A percentile compares a stretch with the other conserved stretches of the same genome.
Conservation (phyloP, 2,329 filamentous ascomycete genomes). For the Fusarium lateritium region DNA sequence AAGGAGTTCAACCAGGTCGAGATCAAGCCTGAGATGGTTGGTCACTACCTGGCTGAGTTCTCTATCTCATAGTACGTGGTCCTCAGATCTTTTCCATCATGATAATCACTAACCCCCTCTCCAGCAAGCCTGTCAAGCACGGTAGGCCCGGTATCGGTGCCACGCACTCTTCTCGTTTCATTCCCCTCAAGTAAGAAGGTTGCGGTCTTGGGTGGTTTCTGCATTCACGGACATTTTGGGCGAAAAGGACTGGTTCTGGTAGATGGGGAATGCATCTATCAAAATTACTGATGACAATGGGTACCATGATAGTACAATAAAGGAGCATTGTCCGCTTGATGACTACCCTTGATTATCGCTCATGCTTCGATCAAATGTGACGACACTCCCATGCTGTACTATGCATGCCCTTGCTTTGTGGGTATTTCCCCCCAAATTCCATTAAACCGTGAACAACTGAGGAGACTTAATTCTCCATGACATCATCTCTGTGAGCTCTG, state of each 20-base stretch:
- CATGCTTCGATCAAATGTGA: conserved; percentile 19
- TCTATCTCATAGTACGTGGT: conserved; percentile 97
- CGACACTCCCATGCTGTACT: conserved; percentile 17
- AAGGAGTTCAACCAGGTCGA: conserved; percentile 99
- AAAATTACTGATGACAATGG: conserved; percentile 62
- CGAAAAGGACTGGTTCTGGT: conserved; percentile 72
- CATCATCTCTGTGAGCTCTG: not conserved
- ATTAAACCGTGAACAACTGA: not conserved
- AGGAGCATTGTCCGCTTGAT: conserved; percentile 57
- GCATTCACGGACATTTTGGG: conserved; percentile 71
- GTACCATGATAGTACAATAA: conserved; percentile 62
- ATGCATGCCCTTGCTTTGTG: not conserved
- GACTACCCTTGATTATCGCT: conserved; percentile 45
- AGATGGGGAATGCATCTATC: conserved; percentile 62
- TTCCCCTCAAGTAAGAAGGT: conserved; percentile 98
- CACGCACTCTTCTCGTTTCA: conserved; percentile 99
- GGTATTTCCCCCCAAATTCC: not conserved
- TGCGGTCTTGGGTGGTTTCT: conserved; percentile 66
- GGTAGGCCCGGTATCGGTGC: conserved; percentile 99
- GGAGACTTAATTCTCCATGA: not conserved
- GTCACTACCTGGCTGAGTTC: conserved; percentile 99
- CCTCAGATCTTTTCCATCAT: not conserved
- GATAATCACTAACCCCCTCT: conserved; percentile 63
- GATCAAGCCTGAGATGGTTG: conserved; percentile 99
- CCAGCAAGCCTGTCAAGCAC: conserved; percentile 99